Evolutionary conservation across 2,329 filamentous ascomycete genomes (phyloP).

Genomic region (Penicillium sumatraense): DNA sequence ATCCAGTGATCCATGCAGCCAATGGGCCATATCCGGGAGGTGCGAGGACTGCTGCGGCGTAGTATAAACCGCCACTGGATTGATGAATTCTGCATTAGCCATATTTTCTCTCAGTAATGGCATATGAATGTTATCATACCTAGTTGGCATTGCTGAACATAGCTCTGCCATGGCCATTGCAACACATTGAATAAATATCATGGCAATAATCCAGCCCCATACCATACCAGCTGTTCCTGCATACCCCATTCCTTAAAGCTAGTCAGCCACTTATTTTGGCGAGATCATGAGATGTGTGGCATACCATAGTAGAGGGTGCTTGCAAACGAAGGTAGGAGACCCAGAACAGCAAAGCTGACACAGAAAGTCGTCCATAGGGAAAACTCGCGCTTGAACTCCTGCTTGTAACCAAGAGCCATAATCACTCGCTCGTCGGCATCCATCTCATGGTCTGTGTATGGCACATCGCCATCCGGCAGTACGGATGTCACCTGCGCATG

Average conservation of each 20-base stretch:
- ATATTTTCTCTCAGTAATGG: not conserved
- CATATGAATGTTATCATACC: conserved; percentile 34
- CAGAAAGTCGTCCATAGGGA: conserved; percentile 75
- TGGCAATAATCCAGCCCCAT: conserved; percentile 76
- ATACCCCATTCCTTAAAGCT: conserved; percentile 53
- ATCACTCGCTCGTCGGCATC: conserved; percentile 49
- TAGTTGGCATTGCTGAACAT: conserved; percentile 74
- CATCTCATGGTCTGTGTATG: conserved; percentile 40
- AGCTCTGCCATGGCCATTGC: conserved; percentile 73
- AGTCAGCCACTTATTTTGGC: conserved; percentile 7
- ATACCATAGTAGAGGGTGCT: conserved; percentile 72
- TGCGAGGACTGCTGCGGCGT: conserved; percentile 72
- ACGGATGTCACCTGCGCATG: conserved; percentile 44
- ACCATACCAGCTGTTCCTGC: conserved; percentile 68
- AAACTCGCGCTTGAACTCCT: conserved; percentile 72
- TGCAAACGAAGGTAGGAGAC: conserved; percentile 72
- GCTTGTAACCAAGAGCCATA: conserved; percentile 57
- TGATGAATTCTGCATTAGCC: not conserved
- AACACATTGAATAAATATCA: conserved; percentile 73
- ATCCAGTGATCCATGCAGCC: conserved; percentile 71
- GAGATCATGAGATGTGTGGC: not conserved
- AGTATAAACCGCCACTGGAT: conserved; percentile 69
- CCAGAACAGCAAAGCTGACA: conserved; percentile 74
- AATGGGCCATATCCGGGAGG: conserved; percentile 68
- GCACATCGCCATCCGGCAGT: conserved; percentile 43